A percentile compares a stretch with the other conserved stretches of the same genome.
Conservation (phyloP, 768 basidiomycete species). For the Mycena epipterygia region DNA sequence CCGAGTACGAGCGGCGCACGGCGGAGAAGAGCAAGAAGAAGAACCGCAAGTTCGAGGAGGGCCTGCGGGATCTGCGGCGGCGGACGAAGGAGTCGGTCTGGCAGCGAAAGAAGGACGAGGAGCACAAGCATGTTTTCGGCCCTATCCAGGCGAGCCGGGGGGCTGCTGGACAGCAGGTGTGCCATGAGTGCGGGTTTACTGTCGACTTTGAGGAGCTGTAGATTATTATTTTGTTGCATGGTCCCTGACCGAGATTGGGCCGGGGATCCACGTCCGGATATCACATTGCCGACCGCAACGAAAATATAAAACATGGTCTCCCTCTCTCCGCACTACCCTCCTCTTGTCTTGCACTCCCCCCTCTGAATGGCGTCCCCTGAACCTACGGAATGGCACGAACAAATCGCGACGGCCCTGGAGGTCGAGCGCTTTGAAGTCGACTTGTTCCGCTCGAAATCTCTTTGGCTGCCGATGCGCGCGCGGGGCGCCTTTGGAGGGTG, state of each 20-base stretch:
- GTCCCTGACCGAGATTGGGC: too few species aligned
- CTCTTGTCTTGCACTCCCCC: too few species aligned
- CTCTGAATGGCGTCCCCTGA: slow-evolving; percentile 9
- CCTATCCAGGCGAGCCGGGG: slow-evolving; percentile 64
- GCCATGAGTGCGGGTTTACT: slow-evolving; percentile 91
- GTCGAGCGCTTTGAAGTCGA: slow-evolving; percentile 84
- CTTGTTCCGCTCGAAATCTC: slow-evolving; percentile 82
- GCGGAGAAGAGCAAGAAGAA: slow-evolving; percentile 91
- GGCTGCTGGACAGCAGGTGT: slow-evolving; percentile 78
- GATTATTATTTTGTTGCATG: too few species aligned
- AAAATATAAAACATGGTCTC: too few species aligned
- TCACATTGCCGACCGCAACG: background rate
- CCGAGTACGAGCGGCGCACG: slow-evolving; percentile 84
- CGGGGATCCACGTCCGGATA: background rate
- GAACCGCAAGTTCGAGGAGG: slow-evolving; percentile 95
- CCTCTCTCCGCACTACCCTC: background rate
- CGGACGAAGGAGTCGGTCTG: slow-evolving; percentile 92
- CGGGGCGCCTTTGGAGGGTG: slow-evolving; percentile 88
- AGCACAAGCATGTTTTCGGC: slow-evolving; percentile 91
- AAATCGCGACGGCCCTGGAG: slow-evolving; percentile 81
- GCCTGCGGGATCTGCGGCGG: slow-evolving; percentile 85
- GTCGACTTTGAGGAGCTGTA: slow-evolving; percentile 91
- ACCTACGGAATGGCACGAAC: slow-evolving; percentile 51
- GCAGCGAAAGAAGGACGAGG: slow-evolving; percentile 88
- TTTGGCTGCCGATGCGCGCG: slow-evolving; percentile 71